Conservation (phyloP, 2,329 filamentous ascomycete genomes). For the Diaporthe capsici region DNA sequence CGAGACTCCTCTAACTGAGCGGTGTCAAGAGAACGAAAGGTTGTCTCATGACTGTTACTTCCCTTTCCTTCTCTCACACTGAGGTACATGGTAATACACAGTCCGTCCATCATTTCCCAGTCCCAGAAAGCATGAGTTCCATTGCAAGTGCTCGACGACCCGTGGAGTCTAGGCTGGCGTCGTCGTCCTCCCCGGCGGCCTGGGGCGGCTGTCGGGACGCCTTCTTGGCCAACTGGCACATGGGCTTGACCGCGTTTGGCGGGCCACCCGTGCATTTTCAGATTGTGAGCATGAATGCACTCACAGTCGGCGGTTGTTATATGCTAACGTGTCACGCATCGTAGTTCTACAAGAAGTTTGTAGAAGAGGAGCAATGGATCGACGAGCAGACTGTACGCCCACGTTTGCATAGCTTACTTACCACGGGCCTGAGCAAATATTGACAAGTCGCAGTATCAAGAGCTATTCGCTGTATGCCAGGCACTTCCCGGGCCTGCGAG, state of each 20-base stretch:
- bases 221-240: slow-evolving; percentile 62
- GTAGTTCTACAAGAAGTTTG: slow-evolving; percentile 11
- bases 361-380: slow-evolving; percentile 1
- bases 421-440: no score
- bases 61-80: no score
- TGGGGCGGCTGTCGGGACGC: slow-evolving; percentile 12
- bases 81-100: no score
- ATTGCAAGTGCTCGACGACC: neutral
- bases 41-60: accelerated
- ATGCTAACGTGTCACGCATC: neutral
- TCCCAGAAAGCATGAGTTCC: neutral
- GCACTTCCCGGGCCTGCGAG: neutral
- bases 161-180: neutral
- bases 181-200: neutral
- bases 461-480: slow-evolving; percentile 11
- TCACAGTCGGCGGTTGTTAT: neutral
- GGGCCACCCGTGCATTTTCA: slow-evolving; percentile 80
- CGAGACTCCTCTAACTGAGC: neutral
- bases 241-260: slow-evolving; percentile 76
- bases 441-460: neutral
- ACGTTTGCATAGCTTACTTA: neutral
- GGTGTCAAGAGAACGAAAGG: neutral
- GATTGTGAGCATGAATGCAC: slow-evolving; percentile 58
- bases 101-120: accelerated
- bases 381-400: slow-evolving; percentile 11